Percentiles rank a stretch among this genome's conserved stretches.
These are phyloP conservation scores for Rasamsonia emersonii DNA, from an alignment of 2,329 filamentous ascomycete genomes.

Conservation along the genomic window DNA sequence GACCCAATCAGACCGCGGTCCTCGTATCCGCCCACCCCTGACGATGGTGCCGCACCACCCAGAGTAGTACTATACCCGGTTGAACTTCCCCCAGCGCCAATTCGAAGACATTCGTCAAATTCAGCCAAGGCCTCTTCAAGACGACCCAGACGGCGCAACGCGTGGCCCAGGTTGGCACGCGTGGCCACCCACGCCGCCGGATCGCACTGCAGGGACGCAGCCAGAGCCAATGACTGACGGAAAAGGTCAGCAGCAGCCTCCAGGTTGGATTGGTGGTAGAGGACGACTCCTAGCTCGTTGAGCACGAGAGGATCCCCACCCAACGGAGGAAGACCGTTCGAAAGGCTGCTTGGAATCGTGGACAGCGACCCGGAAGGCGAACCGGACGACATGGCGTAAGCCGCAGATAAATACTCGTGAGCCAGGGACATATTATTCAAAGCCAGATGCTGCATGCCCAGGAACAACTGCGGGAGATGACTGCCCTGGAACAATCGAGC, in stretches of 20 bases:
- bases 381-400: constrained; percentile 54
- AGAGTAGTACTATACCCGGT: constrained; percentile 64
- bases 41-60: constrained; percentile 26
- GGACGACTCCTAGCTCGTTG: constrained; percentile 94
- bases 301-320: constrained; percentile 71
- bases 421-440: constrained; percentile 91
- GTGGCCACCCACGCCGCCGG: constrained; percentile 74
- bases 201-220: constrained; percentile 72
- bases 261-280: constrained; percentile 79
- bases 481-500: constrained; percentile 93
- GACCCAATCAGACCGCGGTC: constrained; percentile 38
- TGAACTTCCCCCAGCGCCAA: constrained; percentile 66
- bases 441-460: constrained; percentile 97
- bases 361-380: constrained; percentile 22
- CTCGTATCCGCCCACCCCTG: constrained; percentile 38
- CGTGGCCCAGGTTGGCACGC: constrained; percentile 81
- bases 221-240: constrained; percentile 64
- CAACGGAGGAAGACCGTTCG: constrained; percentile 16
- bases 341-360: constrained; percentile 16
- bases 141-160: constrained; percentile 63
- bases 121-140: constrained; percentile 65
- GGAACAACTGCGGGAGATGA: constrained; percentile 86
- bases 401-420: constrained; percentile 87
- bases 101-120: constrained; percentile 79
- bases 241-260: constrained; percentile 71